Percentiles rank a stretch among this genome's conserved stretches.
Evolutionary conservation across 768 basidiomycete species (phyloP).

Genomic region (Dendrothele bispora): DNA sequence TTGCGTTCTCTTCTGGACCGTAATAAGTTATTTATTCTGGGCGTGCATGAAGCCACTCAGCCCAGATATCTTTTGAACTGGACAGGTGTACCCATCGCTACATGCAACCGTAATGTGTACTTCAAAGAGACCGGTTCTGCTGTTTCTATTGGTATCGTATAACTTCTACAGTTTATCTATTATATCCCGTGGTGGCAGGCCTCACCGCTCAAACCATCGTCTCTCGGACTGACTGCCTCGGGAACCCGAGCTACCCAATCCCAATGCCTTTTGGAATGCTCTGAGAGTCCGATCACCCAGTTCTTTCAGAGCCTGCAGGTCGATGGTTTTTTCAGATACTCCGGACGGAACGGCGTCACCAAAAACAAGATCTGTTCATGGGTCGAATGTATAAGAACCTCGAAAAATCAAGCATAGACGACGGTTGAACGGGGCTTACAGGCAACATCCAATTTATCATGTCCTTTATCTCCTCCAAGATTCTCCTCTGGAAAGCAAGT

Average conservation of each 20-base stretch:
- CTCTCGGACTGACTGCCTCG: too few relatives aligned
- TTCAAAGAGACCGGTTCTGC: too few relatives aligned
- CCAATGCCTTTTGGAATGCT: conserved; percentile 16
- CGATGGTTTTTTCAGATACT: conserved; percentile 16
- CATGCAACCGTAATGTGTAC: too few relatives aligned
- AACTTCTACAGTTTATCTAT: too few relatives aligned
- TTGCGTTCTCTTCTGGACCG: too few relatives aligned
- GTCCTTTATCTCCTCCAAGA: conserved; percentile 17
- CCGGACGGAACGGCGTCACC: conserved; percentile 15
- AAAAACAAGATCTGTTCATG: conserved; percentile 20
- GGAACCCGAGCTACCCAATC: conserved; percentile 5
- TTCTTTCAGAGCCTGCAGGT: conserved; percentile 16
- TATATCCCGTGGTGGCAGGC: too few relatives aligned
- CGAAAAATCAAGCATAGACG: not conserved
- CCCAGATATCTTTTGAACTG: too few relatives aligned
- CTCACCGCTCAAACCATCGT: too few relatives aligned
- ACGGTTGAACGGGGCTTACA: conserved; percentile 13
- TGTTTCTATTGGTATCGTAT: too few relatives aligned
- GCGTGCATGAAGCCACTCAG: too few relatives aligned
- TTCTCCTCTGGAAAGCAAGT: conserved; percentile 20
- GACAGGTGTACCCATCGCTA: too few relatives aligned
- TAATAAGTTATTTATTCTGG: too few relatives aligned
- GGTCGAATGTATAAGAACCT: not conserved
- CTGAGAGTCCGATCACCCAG: conserved; percentile 15
- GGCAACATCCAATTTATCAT: conserved; percentile 16